Percentiles rank a stretch among this genome's conserved stretches.
Conservation (phyloP, 2,329 filamentous ascomycete genomes). For the Alternaria triticimaculans region DNA sequence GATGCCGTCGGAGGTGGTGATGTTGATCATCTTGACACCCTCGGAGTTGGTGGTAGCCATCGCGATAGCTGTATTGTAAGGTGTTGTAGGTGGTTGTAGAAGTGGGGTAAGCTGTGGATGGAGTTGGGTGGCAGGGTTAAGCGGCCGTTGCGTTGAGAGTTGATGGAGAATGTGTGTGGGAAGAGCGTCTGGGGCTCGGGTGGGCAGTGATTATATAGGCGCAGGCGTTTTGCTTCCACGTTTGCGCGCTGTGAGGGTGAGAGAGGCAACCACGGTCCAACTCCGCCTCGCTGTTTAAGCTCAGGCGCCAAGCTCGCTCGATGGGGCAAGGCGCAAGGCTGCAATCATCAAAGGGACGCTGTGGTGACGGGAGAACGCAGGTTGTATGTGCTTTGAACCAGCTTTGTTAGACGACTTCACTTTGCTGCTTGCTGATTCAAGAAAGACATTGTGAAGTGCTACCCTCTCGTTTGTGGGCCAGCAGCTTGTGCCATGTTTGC, state of each 20-base stretch:
- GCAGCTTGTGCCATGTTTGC: conserved; percentile 1
- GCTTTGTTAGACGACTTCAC: neutral
- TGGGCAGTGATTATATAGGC: conserved; percentile 19
- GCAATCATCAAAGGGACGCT: conserved; percentile 13
- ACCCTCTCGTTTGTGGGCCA: conserved; percentile 2
- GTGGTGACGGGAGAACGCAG: conserved; percentile 1
- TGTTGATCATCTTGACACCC: conserved; percentile 44
- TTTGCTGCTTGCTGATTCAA: neutral
- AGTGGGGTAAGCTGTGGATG: conserved; percentile 28
- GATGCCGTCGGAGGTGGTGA: conserved; percentile 55
- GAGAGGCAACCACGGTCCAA: conserved; percentile 17
- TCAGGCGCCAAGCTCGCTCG: conserved; percentile 15
- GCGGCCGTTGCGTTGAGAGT: neutral
- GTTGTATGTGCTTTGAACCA: neutral
- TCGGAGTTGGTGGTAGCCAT: conserved; percentile 33
- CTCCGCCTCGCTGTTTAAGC: conserved; percentile 24
- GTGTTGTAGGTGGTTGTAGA: conserved; percentile 8
- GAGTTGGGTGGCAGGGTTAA: neutral
- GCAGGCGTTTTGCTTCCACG: conserved; percentile 6
- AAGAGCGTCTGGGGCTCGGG: conserved; percentile 9
- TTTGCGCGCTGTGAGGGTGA: conserved; percentile 19
- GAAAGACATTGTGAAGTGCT: conserved; percentile 1
- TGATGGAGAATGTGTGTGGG: neutral
- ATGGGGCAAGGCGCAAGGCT: conserved; percentile 33
- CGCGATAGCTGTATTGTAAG: conserved; percentile 7